phyloP scores from a whole-genome alignment of 257 asterid genomes.

The Solanum corneliomulleri region DNA sequence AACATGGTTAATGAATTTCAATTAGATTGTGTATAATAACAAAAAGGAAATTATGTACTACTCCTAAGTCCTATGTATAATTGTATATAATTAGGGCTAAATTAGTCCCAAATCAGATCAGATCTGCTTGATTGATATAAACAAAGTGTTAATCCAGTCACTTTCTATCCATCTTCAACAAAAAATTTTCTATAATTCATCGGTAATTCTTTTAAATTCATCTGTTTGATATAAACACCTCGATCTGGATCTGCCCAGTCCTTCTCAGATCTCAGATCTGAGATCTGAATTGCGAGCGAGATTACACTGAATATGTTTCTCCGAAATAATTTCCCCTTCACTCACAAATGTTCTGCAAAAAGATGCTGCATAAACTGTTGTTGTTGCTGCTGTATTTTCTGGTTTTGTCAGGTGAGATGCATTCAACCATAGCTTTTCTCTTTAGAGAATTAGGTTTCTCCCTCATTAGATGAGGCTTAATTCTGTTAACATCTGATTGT shows the following conservation, averaged over 20 bases:
- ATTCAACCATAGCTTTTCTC: slow-evolving; percentile 21
- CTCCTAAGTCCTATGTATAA: neutral
- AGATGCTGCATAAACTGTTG: neutral
- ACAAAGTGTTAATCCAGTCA: neutral
- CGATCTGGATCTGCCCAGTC: neutral
- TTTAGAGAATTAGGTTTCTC: neutral
- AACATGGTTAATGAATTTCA: neutral
- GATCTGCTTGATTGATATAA: neutral
- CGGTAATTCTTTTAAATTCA: neutral
- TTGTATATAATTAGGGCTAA: neutral
- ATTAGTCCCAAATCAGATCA: neutral
- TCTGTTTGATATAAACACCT: neutral
- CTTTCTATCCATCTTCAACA: neutral
- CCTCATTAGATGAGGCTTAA: slow-evolving; percentile 30
- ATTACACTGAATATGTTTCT: too few relatives aligned
- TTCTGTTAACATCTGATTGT: slow-evolving; percentile 40
- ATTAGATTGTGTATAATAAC: neutral
- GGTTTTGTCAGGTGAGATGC: slow-evolving; percentile 19
- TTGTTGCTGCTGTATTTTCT: neutral
- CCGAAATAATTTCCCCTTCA: neutral
- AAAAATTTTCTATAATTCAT: neutral
- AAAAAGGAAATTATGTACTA: neutral
- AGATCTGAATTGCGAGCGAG: neutral
- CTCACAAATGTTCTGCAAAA: neutral
- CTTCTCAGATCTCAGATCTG: neutral